Percentiles rank a stretch among this genome's conserved stretches.
Evolutionary conservation across 2,329 filamentous ascomycete species (phyloP).

Genomic region (Sporothrix luriei): DNA sequence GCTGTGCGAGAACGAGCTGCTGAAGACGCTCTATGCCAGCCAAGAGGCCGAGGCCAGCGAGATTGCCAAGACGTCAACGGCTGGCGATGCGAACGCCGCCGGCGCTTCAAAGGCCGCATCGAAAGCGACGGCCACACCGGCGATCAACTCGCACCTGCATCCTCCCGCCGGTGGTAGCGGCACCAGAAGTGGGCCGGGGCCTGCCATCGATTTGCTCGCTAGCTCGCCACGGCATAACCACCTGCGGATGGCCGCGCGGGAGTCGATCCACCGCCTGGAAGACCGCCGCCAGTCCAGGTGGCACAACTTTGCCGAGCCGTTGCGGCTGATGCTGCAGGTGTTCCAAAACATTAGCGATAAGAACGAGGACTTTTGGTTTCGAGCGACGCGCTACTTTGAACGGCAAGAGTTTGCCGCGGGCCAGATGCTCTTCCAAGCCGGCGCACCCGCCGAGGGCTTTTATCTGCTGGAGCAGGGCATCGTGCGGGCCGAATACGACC

Average conservation of each 20-base stretch:
- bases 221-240: constrained; percentile 81
- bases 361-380: constrained; percentile 96
- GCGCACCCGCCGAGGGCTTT: constrained; percentile 78
- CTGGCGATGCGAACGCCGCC: constrained; percentile 11
- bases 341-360: constrained; percentile 84
- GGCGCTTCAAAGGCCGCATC: not conserved
- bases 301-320: constrained; percentile 84
- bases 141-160: constrained; percentile 16
- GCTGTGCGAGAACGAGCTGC: constrained; percentile 89
- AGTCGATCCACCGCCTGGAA: constrained; percentile 70
- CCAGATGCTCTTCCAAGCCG: constrained; percentile 74
- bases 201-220: constrained; percentile 53
- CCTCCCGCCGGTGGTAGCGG: not conserved
- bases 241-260: constrained; percentile 75
- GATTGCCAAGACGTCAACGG: constrained; percentile 1
- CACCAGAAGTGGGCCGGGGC: constrained; percentile 35
- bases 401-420: constrained; percentile 68
- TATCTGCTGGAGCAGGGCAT: constrained; percentile 90
- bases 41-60: constrained; percentile 60
- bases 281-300: constrained; percentile 66
- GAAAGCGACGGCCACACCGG: constrained; percentile 1
- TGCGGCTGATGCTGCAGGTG: constrained; percentile 90
- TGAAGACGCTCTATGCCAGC: constrained; percentile 75
- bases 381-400: constrained; percentile 72
- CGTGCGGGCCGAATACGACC: constrained; percentile 83